Evolutionary conservation across 805 yeast species (phyloP), one percentile per base, ranked within the genome.

Genomic region (Metschnikowia hibisci): DNA sequence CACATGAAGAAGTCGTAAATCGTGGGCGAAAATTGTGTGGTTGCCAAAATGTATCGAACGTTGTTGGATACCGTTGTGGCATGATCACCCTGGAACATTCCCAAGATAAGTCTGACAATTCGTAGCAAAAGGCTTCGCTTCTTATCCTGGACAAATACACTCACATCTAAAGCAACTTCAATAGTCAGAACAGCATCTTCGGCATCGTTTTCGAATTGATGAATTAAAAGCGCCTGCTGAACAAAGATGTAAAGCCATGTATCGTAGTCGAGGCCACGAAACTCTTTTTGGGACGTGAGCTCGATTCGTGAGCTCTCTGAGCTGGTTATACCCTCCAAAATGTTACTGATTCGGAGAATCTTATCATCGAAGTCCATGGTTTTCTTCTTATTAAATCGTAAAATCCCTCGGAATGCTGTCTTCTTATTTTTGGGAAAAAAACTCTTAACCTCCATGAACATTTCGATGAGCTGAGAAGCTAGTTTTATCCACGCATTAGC

Each of bases 241-340:
- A 89, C 82, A 55, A 89, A 87, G 6, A 91, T 67, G 48, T 77
- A 80, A 61, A 88, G 88, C 99, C 99, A 93, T 29, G 76, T 76
- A 30, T 84, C 85, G 60, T 86, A 86, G 3, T 73, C 66, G 15
- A 89, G 64, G 0, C 96, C 96, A 44, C 96, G 72, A 56, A 84
- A 86, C 53, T 77, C 82, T 0, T 71, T 69, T 10, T 74, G 73
- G 0, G 86, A 76, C 0, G 81, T 75, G 53, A 62, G 55, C 49
- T 64, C 64, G 43, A 57, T 62, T 32, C 69, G 42, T 1, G 66
- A 45, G 30, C 51, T 53, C 27, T 60, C 66, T 14, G 57, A 62
- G 13, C 52, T 56, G n/a, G 57, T 55, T 48, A 68, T 69, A 58
- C 70, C 90, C 52, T 82, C 84, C 47, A 81, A 78, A 36, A 87